These are phyloP conservation scores for Kuraishia piskuri DNA, from an alignment of 805 yeast genomes.

Conservation along the genomic window DNA sequence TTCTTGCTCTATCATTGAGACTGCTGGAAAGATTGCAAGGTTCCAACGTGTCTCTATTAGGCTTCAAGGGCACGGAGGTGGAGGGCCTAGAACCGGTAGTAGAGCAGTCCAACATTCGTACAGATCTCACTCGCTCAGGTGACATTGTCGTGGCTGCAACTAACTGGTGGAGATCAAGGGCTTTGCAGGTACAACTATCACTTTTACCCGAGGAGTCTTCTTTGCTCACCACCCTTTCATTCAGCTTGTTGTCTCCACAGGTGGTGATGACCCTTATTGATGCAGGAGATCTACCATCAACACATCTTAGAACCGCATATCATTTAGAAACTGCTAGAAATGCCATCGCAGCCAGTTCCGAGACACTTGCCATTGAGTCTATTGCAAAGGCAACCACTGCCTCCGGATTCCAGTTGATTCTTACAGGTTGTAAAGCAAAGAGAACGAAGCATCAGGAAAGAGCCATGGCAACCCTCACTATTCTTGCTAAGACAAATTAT, in stretches of 20 bases:
- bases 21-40: constrained; percentile 32
- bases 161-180: constrained; percentile 73
- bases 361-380: constrained; percentile 47
- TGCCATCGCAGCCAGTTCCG: constrained; percentile 54
- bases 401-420: constrained; percentile 50
- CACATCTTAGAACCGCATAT: constrained; percentile 32
- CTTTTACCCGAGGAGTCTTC: constrained; percentile 52
- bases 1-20: constrained; percentile 32
- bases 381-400: constrained; percentile 47
- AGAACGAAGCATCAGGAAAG: constrained; percentile 75
- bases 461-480: constrained; percentile 65
- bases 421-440: constrained; percentile 86
- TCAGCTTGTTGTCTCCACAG: constrained; percentile 27
- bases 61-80: constrained; percentile 3
- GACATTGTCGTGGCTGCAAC: constrained; percentile 36
- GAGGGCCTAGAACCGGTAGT: constrained; percentile 16
- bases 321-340: constrained; percentile 63
- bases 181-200: constrained; percentile 54
- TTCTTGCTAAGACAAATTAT: constrained; percentile 54
- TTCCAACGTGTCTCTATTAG: constrained; percentile 20
- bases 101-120: constrained; percentile 10
- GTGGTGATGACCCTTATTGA: constrained; percentile 25
- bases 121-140: constrained; percentile 7
- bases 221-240: constrained; percentile 30
- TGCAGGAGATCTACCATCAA: constrained; percentile 21